Percentiles rank a stretch among this genome's conserved stretches.
Conservation (phyloP, 345 rosid genomes). For the Moricandia moricandioides region DNA sequence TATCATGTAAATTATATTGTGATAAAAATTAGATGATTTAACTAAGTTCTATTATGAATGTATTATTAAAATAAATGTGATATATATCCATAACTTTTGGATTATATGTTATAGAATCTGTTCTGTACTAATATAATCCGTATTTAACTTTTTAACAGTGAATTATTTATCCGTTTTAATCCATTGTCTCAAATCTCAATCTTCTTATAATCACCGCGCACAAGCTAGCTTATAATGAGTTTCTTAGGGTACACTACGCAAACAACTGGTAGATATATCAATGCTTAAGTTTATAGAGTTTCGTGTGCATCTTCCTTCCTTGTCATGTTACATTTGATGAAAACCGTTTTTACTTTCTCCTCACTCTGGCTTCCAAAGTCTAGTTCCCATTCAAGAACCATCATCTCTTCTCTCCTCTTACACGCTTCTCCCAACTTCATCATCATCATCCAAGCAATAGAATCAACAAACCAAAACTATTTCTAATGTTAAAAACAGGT, state of each 20-base stretch:
- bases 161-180: background rate
- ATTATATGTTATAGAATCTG: background rate
- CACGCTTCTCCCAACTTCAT: background rate
- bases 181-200: background rate
- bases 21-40: no score
- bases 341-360: background rate
- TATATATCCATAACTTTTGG: background rate
- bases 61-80: background rate
- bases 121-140: background rate
- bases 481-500: background rate
- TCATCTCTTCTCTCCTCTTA: background rate
- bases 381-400: background rate
- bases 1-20: no score
- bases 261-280: background rate
- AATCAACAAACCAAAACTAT: background rate
- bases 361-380: background rate
- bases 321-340: background rate
- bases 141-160: background rate
- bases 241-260: background rate
- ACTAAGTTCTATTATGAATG: background rate
- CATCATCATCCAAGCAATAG: background rate
- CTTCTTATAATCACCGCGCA: background rate
- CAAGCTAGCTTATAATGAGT: background rate
- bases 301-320: background rate
- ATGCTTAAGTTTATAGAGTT: background rate